Evolutionary conservation across 768 basidiomycete genomes (phyloP), one percentile per base, ranked within the genome.

Genomic region (Pholiota conissans): DNA sequence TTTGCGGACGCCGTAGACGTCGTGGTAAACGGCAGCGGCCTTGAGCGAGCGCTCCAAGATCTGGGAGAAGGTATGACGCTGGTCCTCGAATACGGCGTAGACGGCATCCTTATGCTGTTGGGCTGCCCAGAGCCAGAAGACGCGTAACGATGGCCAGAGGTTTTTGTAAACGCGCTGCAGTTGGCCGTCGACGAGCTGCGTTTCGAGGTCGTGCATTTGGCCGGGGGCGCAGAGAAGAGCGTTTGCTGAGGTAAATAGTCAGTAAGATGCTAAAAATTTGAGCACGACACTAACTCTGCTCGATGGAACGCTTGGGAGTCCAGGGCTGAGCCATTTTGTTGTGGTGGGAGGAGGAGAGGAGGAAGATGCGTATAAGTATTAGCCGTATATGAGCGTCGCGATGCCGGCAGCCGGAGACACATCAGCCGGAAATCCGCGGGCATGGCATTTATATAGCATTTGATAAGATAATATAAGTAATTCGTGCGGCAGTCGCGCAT

Each of bases 121-220:
- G 35, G 76, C 72, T 11, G 75, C 70, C 52, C 73, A 73, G 29
- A 81, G 63, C 84, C 84, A 86, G 65, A 85, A 84, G 37, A 74
- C 73, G 52, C 84, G 76, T 30, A 85, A 61, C 3, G 79, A 79
- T 6, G 79, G 76, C 74, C 74, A 83, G 2, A 84, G 72, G 57
- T 82, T 79, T 70, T 85, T 86, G 72, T 85, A 87, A 14, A 81
- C 79, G 55, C 78, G 77, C 49, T 79, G 72, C 7, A 79, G 63
- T 49, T 77, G 73, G 16, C 80, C 83, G 37, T 84, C 76, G 50
- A 87, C 67, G 26, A 79, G 51, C 32, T 70, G 67, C 5, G 72
- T 76, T 65, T 85, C 79, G 26, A 77, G 64, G 67, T 85, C 83
- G 61, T 81, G 81, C 9, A 77, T 65, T 52, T 68, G 74, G 54